Base-by-base conservation (phyloP, 495 filamentous ascomycete genomes). In the Penicillium cataractarum region DNA sequence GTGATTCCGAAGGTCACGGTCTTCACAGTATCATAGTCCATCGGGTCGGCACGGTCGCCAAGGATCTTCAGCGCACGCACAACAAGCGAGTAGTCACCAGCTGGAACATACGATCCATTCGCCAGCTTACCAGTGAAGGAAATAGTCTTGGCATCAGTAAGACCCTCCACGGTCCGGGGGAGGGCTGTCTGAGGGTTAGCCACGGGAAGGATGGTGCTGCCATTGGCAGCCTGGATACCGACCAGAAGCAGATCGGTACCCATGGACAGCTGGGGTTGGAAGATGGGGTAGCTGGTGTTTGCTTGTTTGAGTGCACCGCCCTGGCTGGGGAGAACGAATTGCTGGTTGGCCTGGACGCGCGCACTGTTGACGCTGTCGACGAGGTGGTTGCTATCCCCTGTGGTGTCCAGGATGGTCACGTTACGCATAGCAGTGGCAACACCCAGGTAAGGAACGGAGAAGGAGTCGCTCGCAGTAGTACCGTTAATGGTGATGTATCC, bases 381-480 rank as follows among this genome's bases (percentile, higher is more conserved):
- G 46, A 50, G 46, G 24, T 7, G 17, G 15, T 29, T 50, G 46
- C 26, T 29, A 26, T 56, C 60, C 4, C 44, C 29, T 9, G n/a
- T 62, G 27, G 55, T 67, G 42, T 65, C 60, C 4, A 67, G 50
- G 50, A 70, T 65, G 15, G 57, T 64, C 13, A 64, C 68, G 32
- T 70, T 62, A 40, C 58, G 60, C 53, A 71, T 61, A 15, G 48
- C 50, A 6, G 58, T 62, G 40, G 65, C 64, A 21, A 66, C 63
- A 13, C 68, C 68, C 37, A 68, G 59, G 48, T 77, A 76, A 12
- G 72, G 74, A 33, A 78, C 60, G 4, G 70, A 75, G 53, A 78
- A 66, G 17, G 70, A 71, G 26, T 68, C 66, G 17, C 69, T 72
- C 3, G 46, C 15, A 40, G 58, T 67, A 17, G 74, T 72, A 10